Evolutionary conservation across 805 yeast species (phyloP), one percentile per base, ranked within the genome.

Genomic region (Debaryomyces maramus): DNA sequence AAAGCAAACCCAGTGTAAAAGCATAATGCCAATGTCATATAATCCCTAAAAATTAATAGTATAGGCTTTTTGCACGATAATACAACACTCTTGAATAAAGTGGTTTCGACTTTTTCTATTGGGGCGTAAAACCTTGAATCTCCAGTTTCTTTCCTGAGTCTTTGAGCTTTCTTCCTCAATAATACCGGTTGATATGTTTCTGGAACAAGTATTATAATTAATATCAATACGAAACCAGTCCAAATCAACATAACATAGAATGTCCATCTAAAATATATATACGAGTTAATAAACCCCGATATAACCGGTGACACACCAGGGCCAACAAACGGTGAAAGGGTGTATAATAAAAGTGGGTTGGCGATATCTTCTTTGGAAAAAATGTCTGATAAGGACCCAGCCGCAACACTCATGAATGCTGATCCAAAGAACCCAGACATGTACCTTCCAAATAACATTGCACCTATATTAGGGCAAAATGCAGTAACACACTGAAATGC

Each of bases 1-100:
- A 69, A 65, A 9, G 70, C 67, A 45, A 72, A 71, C 33, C 73
- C 71, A 9, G 73, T 72, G 52, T 63, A 73, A 18, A 70, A 46
- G 24, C 65, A 60, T 14, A 59, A 46, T 3, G 53, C 55, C 32
- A 53, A 32, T 3, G 64, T 60, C 65, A 61, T 60, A 38, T 46
- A 46, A 43, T 60, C 65, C 19, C 43, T 40, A 42, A 58, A 56
- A n/a, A 60, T 40, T 14, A 60, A 45, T 8, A 53, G 40, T 13
- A 60, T 34, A 3, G 65, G 64, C 34, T 63, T 36, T 39, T 46
- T 43, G 4, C 55, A 51, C 1, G 61, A 53, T 6, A 48, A 22
- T 1, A 59, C 15, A 6, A 58, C 45, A 23, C 55, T 48, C 16
- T 48, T 41, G 36, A 41, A 44, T 14, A 59, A 39, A 2, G 58